phyloP scores from a whole-genome alignment of 2,329 filamentous ascomycete species.

The Pleurostoma richardsiae region DNA sequence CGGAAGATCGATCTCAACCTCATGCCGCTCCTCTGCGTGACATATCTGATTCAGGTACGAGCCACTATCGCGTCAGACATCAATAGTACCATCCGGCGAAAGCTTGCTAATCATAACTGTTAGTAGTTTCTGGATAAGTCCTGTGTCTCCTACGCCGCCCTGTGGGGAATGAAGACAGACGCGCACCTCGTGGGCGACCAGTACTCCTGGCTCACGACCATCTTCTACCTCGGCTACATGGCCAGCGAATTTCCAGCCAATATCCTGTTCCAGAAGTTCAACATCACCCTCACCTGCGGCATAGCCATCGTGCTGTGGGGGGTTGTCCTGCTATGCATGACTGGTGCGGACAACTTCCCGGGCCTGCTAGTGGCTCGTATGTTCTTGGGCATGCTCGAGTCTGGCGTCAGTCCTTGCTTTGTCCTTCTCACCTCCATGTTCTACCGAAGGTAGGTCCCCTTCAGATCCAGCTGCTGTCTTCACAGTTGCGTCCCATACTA shows the following conservation, averaged over 20 bases:
- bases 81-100: too few relatives aligned
- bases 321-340: slow-evolving; percentile 2
- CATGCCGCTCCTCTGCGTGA: slow-evolving; percentile 1
- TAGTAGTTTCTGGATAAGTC: slow-evolving; percentile 3
- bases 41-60: slow-evolving; percentile 1
- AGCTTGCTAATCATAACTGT: background rate
- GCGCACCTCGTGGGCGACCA: slow-evolving; percentile 20
- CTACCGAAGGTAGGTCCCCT: background rate
- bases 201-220: slow-evolving; percentile 25
- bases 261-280: slow-evolving; percentile 21
- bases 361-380: background rate
- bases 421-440: slow-evolving; percentile 3
- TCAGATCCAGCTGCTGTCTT: background rate
- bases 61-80: too few relatives aligned
- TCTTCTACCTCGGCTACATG: slow-evolving; percentile 25
- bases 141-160: slow-evolving; percentile 3
- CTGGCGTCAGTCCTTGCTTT: slow-evolving; percentile 4
- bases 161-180: slow-evolving; percentile 1
- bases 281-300: slow-evolving; percentile 19
- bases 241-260: slow-evolving; percentile 25
- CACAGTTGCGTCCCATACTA: background rate
- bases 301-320: slow-evolving; percentile 1
- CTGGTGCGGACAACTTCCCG: slow-evolving; percentile 1
- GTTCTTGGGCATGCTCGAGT: slow-evolving; percentile 1
- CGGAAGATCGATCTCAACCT: slow-evolving; percentile 3